A percentile compares a stretch with the other conserved stretches of the same genome.
These are phyloP conservation scores for Castanospermum australe DNA, from an alignment of 306 rosid genomes.

Conservation along the genomic window DNA sequence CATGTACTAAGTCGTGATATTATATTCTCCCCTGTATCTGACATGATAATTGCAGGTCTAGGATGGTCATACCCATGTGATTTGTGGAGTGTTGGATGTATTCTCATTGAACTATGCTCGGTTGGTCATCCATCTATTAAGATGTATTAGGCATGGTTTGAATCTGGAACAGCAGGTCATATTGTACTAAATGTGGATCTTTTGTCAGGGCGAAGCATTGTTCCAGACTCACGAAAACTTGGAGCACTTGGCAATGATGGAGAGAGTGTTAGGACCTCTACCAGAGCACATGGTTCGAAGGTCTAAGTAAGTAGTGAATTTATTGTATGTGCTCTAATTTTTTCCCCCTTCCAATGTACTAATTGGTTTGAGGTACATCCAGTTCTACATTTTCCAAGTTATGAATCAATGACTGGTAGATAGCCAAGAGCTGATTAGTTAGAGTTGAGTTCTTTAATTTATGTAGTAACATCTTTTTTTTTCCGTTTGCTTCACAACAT, in stretches of 20 bases:
- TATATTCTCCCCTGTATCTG: slow-evolving; percentile 31
- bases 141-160: slow-evolving; percentile 28
- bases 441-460: not conserved
- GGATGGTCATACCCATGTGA: slow-evolving; percentile 95
- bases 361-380: slow-evolving; percentile 8
- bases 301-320: slow-evolving; percentile 52
- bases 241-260: slow-evolving; percentile 98
- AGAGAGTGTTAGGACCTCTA: slow-evolving; percentile 80
- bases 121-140: slow-evolving; percentile 46
- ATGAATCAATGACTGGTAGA: not conserved
- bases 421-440: not conserved
- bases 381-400: not conserved
- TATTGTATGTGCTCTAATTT: not conserved
- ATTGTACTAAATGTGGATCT: slow-evolving; percentile 30
- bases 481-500: slow-evolving; percentile 6
- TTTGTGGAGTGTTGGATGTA: slow-evolving; percentile 93
- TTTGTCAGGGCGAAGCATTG: slow-evolving; percentile 79
- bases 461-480: not conserved
- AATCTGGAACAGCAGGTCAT: slow-evolving; percentile 19
- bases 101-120: slow-evolving; percentile 73
- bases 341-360: not conserved
- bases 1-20: slow-evolving; percentile 7
- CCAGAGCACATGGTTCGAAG: slow-evolving; percentile 68
- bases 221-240: slow-evolving; percentile 94
- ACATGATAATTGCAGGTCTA: slow-evolving; percentile 62